These are phyloP conservation scores for Metschnikowia bowlesiae DNA, from an alignment of 805 yeast species.

Conservation along the genomic window DNA sequence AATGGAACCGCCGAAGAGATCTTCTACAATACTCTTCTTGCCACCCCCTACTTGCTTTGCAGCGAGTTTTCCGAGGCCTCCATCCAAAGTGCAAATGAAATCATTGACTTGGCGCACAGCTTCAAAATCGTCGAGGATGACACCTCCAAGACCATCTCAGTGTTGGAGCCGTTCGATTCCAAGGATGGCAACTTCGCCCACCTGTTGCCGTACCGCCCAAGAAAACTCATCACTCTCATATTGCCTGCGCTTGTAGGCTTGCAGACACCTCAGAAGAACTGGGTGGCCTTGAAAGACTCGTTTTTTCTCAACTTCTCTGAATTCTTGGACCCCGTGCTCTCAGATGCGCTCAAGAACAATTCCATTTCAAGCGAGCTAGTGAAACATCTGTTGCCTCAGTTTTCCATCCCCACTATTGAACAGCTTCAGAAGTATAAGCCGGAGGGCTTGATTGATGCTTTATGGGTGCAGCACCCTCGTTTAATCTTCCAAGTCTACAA, in stretches of 20 bases:
- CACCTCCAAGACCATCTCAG: conserved; percentile 13
- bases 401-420: conserved; percentile 28
- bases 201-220: conserved; percentile 47
- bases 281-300: conserved; percentile 29
- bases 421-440: conserved; percentile 20
- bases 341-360: conserved; percentile 31
- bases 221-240: conserved; percentile 45
- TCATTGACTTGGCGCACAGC: conserved; percentile 43
- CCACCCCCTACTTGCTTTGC: conserved; percentile 61
- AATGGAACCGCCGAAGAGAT: conserved; percentile 64
- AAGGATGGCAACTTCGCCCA: conserved; percentile 24
- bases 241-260: conserved; percentile 44
- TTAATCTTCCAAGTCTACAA: conserved; percentile 57
- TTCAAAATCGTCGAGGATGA: conserved; percentile 30
- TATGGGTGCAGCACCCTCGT: conserved; percentile 62
- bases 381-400: conserved; percentile 39
- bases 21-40: conserved; percentile 54
- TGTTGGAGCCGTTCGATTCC: conserved; percentile 37
- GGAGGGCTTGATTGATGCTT: conserved; percentile 45
- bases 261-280: conserved; percentile 35
- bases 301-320: conserved; percentile 33
- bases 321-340: conserved; percentile 29
- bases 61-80: conserved; percentile 32
- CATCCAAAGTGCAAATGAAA: conserved; percentile 36
- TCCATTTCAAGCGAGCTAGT: conserved; percentile 36